Evolutionary conservation across 257 asterid species (phyloP).

Genomic region (Datura wrightii): DNA sequence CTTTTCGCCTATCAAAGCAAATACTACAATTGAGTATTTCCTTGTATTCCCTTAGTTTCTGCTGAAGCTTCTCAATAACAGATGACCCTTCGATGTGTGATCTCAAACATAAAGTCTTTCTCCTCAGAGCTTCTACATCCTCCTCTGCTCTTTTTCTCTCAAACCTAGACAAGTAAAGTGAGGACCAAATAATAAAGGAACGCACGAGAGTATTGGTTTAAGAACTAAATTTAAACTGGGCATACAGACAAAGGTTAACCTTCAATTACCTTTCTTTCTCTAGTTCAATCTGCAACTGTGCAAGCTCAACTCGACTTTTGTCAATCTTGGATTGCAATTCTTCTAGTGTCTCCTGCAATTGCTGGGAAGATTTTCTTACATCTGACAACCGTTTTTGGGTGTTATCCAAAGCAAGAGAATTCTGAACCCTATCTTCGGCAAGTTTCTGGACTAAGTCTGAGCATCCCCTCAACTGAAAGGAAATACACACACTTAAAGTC

Average conservation of each 20-base stretch:
- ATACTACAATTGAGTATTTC: constrained; percentile 90
- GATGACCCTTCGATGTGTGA: constrained; percentile 72
- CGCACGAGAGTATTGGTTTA: background rate
- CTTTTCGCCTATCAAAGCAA: constrained; percentile 91
- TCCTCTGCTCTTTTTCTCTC: constrained; percentile 88
- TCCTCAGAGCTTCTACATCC: constrained; percentile 71
- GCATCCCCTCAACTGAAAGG: constrained; percentile 76
- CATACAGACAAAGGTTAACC: background rate
- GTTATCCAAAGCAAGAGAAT: constrained; percentile 56
- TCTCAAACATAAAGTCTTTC: constrained; percentile 64
- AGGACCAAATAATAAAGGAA: constrained; percentile 17
- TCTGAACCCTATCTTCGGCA: constrained; percentile 72
- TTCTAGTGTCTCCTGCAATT: constrained; percentile 60
- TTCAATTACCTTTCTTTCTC: constrained; percentile 82
- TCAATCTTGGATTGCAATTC: constrained; percentile 75
- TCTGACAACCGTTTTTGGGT: constrained; percentile 65
- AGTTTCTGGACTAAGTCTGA: constrained; percentile 75
- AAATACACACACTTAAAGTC: constrained; percentile 40
- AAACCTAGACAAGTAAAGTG: constrained; percentile 54
- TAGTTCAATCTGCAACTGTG: constrained; percentile 83
- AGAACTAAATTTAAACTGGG: background rate
- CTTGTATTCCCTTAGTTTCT: constrained; percentile 81
- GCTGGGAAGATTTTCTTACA: constrained; percentile 63
- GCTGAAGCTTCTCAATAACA: constrained; percentile 69
- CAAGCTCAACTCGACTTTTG: constrained; percentile 58